Evolutionary conservation across 805 yeast genomes (phyloP).

Genomic region (Hanseniaspora thailandica): DNA sequence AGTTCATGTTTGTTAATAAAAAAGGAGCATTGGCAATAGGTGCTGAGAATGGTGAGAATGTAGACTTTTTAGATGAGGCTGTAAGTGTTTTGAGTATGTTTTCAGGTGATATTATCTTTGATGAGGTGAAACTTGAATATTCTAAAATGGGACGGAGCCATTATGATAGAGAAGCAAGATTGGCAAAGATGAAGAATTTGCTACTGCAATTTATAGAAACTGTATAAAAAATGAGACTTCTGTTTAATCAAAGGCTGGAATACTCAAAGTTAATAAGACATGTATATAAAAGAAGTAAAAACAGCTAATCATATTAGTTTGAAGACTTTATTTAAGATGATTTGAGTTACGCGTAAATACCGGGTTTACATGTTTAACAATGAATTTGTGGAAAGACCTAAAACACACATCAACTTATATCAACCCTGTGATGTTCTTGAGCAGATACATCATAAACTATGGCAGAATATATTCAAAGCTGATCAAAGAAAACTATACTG

Average conservation of each 20-base stretch:
- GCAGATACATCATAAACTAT: slow-evolving; percentile 19
- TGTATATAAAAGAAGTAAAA: too few relatives aligned
- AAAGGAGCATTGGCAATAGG: not conserved
- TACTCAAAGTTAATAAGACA: too few relatives aligned
- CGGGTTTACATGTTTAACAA: too few relatives aligned
- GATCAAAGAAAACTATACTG: slow-evolving; percentile 13
- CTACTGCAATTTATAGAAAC: not conserved
- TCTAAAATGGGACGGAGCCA: too few relatives aligned
- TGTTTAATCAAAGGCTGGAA: too few relatives aligned
- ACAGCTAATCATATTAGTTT: too few relatives aligned
- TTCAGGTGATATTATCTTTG: not conserved
- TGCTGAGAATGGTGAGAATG: not conserved
- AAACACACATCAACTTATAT: too few relatives aligned
- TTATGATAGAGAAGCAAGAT: not conserved
- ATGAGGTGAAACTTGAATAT: not conserved
- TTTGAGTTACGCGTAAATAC: too few relatives aligned
- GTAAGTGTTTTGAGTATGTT: not conserved
- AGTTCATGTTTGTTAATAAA: not conserved
- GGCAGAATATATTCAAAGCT: slow-evolving; percentile 21
- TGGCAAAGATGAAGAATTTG: not conserved
- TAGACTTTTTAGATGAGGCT: not conserved
- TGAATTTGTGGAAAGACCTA: too few relatives aligned
- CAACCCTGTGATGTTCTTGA: slow-evolving; percentile 1
- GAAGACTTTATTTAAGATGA: too few relatives aligned
- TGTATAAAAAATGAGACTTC: too few relatives aligned